Evolutionary conservation across 257 asterid species (phyloP).

Genomic region (Petunia secreta): DNA sequence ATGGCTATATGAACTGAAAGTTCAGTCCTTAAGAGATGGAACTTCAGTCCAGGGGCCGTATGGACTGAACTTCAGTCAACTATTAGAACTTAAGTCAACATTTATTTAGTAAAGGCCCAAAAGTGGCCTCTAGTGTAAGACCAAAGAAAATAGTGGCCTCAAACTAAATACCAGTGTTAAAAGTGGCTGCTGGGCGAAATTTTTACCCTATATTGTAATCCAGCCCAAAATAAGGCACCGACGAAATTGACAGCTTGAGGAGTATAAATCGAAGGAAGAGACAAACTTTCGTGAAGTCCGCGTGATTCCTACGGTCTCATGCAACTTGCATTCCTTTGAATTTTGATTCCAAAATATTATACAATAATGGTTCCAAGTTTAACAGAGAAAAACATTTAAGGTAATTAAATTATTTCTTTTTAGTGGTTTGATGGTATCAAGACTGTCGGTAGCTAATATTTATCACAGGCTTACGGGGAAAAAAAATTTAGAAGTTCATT

Average conservation of each 20-base stretch:
- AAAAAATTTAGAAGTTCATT: neutral
- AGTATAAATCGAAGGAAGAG: too few relatives aligned
- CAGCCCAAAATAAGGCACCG: slow-evolving; percentile 19
- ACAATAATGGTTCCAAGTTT: neutral
- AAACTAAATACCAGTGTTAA: too few relatives aligned
- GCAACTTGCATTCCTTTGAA: slow-evolving; percentile 11
- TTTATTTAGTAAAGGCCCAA: too few relatives aligned
- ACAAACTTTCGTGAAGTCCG: neutral
- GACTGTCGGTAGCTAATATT: neutral
- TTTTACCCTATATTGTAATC: neutral
- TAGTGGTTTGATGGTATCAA: neutral
- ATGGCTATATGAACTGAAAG: too few relatives aligned
- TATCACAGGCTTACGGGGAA: too few relatives aligned
- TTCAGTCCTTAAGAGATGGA: too few relatives aligned
- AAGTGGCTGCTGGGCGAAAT: too few relatives aligned
- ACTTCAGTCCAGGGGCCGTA: too few relatives aligned
- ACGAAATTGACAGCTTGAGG: slow-evolving; percentile 12
- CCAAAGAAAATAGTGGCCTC: too few relatives aligned
- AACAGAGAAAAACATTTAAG: neutral
- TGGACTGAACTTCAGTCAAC: too few relatives aligned
- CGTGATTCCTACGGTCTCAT: neutral
- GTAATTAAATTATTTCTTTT: neutral
- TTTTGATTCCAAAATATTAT: neutral
- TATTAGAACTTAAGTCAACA: too few relatives aligned
- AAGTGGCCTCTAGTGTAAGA: too few relatives aligned